Conservation (phyloP, 192 early-diverging fungal genomes). For the Coemansia sp. region DNA sequence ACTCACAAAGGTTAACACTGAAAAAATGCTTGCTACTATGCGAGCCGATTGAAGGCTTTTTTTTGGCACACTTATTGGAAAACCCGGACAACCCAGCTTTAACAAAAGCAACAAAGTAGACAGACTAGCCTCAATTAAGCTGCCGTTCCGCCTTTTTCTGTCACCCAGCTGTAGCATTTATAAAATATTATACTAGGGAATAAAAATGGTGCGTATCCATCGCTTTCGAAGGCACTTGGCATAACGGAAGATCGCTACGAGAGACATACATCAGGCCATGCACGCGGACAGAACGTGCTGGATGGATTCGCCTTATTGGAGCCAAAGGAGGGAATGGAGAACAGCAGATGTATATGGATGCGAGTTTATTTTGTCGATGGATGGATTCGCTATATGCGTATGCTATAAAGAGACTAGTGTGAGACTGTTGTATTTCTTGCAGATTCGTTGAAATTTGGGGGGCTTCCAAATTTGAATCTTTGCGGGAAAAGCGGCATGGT, state of each 20-base stretch:
- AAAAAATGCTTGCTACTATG: not conserved
- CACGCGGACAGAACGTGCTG: not conserved
- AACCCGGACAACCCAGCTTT: not conserved
- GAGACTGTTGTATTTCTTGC: not conserved
- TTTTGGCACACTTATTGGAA: not conserved
- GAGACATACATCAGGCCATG: not conserved
- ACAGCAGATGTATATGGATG: not conserved
- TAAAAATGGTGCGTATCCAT: slow-evolving; percentile 50
- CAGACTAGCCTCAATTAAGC: not conserved
- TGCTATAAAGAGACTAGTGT: not conserved
- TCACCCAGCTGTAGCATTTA: slow-evolving; percentile 32
- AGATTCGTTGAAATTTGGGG: too few species aligned
- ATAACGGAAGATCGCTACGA: slow-evolving; percentile 9
- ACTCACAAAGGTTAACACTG: not conserved
- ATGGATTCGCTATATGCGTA: not conserved
- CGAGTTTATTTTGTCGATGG: not conserved
- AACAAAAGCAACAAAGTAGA: not conserved
- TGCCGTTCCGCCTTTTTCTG: slow-evolving; percentile 30
- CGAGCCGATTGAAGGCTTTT: not conserved
- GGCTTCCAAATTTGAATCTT: too few species aligned
- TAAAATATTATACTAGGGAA: slow-evolving; percentile 16
- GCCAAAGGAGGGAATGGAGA: not conserved
- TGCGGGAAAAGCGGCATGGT: too few species aligned
- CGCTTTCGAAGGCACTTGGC: not conserved
- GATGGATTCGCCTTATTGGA: slow-evolving; percentile 1